Evolutionary conservation across 129 eudicot species (phyloP), one percentile per base, ranked within the genome.

Genomic region (Artemisia annua): DNA sequence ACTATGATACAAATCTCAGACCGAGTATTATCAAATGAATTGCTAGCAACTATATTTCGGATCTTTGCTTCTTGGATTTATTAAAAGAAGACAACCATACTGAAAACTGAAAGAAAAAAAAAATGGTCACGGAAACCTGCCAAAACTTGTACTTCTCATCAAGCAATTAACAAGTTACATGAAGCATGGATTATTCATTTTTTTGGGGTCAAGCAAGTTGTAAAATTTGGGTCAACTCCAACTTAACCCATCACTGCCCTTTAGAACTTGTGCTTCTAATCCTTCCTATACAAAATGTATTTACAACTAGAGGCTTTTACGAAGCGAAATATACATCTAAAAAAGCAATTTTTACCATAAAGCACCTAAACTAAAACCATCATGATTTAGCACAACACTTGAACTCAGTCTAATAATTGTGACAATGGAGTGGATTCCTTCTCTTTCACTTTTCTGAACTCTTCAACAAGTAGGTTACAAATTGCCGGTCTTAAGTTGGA

Each of bases 401-500:
- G 16, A 48, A 71, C 56, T 1, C 1, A 14, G 16, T 48, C 67
- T 67, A 69, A 15, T 28, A 13, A 48, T 59, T 50, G 56, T 69
- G 28, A 69, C 7, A 64, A 48, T 51, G 63, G 35, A 49, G 72
- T 12, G 66, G 50, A 9, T 71, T 71, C 68, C 78, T 57, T 60
- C 44, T 77, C 80, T 17, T 57, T 68, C n/a, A 84, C 88, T 20
- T 78, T 82, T 72, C 53, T 73, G 78, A 92, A 93, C 81, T 83
- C 76, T 66, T 80, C 52, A 52, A 26, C 70, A 46, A 94, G 91
- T 46, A 88, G 18, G 64, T 52, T 53, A 32, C 75, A 78, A 48
- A 94, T 83, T 72, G 17, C 83, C 44, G 39, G 56, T 84, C 98
- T 87, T 76, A 90, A 73, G 65, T 62, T 39, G 3, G 98, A 94